phyloP scores from a whole-genome alignment of 306 rosid species.

The Fagus crenata region DNA sequence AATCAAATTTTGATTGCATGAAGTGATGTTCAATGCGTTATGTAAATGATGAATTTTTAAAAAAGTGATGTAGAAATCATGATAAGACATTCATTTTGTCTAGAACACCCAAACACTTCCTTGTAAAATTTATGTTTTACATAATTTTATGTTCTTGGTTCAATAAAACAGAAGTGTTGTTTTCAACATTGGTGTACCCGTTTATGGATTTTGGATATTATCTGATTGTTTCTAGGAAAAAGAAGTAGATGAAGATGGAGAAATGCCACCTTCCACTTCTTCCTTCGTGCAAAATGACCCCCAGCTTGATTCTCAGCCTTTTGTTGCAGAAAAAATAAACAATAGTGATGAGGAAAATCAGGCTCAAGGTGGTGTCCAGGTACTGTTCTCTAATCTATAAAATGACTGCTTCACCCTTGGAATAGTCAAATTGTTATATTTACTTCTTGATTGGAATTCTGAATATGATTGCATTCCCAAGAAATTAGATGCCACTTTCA shows the following conservation, averaged over 20 bases:
- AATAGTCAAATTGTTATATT: neutral
- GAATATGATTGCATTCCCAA: neutral
- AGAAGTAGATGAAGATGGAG: slow-evolving; percentile 46
- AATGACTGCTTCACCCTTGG: neutral
- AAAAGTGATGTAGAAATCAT: neutral
- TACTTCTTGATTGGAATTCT: neutral
- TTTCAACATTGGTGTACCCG: neutral
- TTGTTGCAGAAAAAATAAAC: slow-evolving; percentile 47
- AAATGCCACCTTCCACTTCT: slow-evolving; percentile 43
- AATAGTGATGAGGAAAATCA: slow-evolving; percentile 48
- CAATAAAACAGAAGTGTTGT: neutral
- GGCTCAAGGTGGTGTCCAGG: slow-evolving; percentile 53
- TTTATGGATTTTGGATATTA: slow-evolving; percentile 21
- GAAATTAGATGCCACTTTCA: neutral
- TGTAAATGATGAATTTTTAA: neutral
- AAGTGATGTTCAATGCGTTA: neutral
- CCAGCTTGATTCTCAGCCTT: slow-evolving; percentile 35
- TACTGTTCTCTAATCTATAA: slow-evolving; percentile 18
- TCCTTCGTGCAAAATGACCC: slow-evolving; percentile 40
- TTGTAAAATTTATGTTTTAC: neutral
- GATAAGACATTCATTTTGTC: neutral
- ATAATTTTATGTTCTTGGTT: neutral
- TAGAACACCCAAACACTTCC: too few species aligned
- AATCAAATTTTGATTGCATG: too few species aligned
- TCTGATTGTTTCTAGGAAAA: slow-evolving; percentile 48